Conservation (phyloP, 768 basidiomycete species). For the Lentinula detonsa region DNA sequence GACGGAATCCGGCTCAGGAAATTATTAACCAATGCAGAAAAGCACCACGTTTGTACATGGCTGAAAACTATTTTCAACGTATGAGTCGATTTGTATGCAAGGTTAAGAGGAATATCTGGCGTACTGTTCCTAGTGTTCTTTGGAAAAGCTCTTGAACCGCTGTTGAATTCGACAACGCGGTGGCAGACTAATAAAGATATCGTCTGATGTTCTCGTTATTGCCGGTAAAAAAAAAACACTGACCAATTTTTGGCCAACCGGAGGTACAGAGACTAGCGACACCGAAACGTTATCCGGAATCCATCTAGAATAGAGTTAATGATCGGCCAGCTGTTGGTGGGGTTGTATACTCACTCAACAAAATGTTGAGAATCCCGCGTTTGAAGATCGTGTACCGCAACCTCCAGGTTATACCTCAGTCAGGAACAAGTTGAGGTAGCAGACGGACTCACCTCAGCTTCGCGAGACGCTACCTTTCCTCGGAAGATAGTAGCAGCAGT, state of each 20-base stretch:
- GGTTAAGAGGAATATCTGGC: background rate
- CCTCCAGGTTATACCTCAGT: constrained; percentile 53
- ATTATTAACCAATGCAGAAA: constrained; percentile 71
- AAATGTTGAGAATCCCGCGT: constrained; percentile 67
- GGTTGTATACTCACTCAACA: constrained; percentile 56
- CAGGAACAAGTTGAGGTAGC: constrained; percentile 19
- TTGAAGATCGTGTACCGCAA: constrained; percentile 69
- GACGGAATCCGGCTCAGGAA: background rate
- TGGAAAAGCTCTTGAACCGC: constrained; percentile 84
- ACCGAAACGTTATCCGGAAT: constrained; percentile 89
- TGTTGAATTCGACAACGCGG: constrained; percentile 73
- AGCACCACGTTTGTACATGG: constrained; percentile 80
- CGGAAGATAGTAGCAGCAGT: constrained; percentile 88
- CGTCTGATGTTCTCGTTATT: too few relatives aligned
- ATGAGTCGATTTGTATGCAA: background rate
- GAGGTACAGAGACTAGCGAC: constrained; percentile 76
- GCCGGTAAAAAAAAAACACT: constrained; percentile 11
- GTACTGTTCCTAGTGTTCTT: constrained; percentile 58
- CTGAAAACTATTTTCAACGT: constrained; percentile 44
- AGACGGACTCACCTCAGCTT: constrained; percentile 44
- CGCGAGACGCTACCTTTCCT: constrained; percentile 73
- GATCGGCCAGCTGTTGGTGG: background rate
- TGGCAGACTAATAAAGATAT: constrained; percentile 43
- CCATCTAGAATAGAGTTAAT: constrained; percentile 47
- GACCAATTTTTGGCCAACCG: constrained; percentile 71